These are phyloP conservation scores for Pichia rugopelliculosa DNA, from an alignment of 805 yeast genomes.

Conservation along the genomic window DNA sequence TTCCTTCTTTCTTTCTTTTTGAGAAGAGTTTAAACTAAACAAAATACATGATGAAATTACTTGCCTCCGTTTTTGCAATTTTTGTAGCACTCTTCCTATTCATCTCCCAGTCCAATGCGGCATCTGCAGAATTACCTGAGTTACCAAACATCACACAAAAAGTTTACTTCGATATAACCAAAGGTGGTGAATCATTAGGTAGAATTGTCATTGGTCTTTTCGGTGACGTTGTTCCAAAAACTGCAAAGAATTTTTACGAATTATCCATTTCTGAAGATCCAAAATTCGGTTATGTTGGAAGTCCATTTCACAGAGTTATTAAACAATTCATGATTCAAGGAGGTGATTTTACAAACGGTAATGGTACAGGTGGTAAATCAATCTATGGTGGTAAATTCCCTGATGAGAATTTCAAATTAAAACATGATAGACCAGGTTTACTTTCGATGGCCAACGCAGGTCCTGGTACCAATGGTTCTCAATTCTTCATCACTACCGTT, in stretches of 20 bases:
- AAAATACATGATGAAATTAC: conserved; percentile 19
- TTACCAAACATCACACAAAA: conserved; percentile 61
- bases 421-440: conserved; percentile 62
- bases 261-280: conserved; percentile 72
- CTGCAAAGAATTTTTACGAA: conserved; percentile 82
- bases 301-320: conserved; percentile 68
- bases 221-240: conserved; percentile 81
- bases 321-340: conserved; percentile 73
- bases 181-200: conserved; percentile 73
- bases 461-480: conserved; percentile 81
- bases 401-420: conserved; percentile 62
- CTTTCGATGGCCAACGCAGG: conserved; percentile 81
- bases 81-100: conserved; percentile 15
- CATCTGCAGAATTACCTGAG: conserved; percentile 22
- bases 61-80: conserved; percentile 16
- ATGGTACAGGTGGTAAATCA: conserved; percentile 69
- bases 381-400: conserved; percentile 61
- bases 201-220: conserved; percentile 81
- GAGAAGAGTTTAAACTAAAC: too few relatives aligned
- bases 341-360: conserved; percentile 67
- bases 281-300: conserved; percentile 50
- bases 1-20: too few relatives aligned
- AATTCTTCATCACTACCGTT: conserved; percentile 91
- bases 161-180: conserved; percentile 80
- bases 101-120: conserved; percentile 15